Percentiles rank a stretch among this genome's conserved stretches.
Evolutionary conservation across 2,329 filamentous ascomycete species (phyloP).

Genomic region (Diaporthe amygdali): DNA sequence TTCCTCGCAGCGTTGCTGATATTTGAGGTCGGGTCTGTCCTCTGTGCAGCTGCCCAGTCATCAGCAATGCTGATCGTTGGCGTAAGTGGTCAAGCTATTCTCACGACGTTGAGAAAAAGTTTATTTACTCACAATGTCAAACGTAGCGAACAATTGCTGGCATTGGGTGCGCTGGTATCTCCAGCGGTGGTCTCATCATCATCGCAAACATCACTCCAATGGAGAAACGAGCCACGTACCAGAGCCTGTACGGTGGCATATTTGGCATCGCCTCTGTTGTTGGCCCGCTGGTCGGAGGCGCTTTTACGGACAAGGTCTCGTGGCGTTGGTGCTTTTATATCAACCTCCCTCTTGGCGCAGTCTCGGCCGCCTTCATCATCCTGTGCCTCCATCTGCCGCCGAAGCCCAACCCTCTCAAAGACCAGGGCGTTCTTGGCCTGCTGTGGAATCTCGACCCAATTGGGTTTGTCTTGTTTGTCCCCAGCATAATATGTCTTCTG

Average conservation of each 20-base stretch:
- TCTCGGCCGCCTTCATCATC: slow-evolving; percentile 32
- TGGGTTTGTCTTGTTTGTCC: background rate
- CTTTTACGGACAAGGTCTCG: slow-evolving; percentile 39
- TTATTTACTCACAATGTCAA: too few relatives aligned
- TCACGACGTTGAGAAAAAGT: too few relatives aligned
- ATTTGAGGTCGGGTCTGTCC: slow-evolving; percentile 29
- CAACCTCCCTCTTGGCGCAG: slow-evolving; percentile 36
- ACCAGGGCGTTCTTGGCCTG: background rate
- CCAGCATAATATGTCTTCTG: background rate
- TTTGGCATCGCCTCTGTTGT: slow-evolving; percentile 27
- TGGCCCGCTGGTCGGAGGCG: slow-evolving; percentile 42
- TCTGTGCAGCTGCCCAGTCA: slow-evolving; percentile 49
- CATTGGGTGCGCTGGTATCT: slow-evolving; percentile 49
- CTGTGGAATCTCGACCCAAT: background rate
- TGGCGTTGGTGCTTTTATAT: slow-evolving; percentile 41
- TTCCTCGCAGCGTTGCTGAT: background rate
- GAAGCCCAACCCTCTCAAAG: background rate
- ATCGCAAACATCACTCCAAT: background rate
- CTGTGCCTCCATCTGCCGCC: background rate
- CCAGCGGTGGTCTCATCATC: slow-evolving; percentile 33
- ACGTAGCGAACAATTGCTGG: slow-evolving; percentile 49
- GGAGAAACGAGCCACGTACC: background rate
- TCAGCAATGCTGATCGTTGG: slow-evolving; percentile 55
- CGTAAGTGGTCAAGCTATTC: too few relatives aligned
- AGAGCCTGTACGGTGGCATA: background rate